These are phyloP conservation scores for Epichloe festucae DNA, from an alignment of 2,329 filamentous ascomycete species.

Conservation along the genomic window DNA sequence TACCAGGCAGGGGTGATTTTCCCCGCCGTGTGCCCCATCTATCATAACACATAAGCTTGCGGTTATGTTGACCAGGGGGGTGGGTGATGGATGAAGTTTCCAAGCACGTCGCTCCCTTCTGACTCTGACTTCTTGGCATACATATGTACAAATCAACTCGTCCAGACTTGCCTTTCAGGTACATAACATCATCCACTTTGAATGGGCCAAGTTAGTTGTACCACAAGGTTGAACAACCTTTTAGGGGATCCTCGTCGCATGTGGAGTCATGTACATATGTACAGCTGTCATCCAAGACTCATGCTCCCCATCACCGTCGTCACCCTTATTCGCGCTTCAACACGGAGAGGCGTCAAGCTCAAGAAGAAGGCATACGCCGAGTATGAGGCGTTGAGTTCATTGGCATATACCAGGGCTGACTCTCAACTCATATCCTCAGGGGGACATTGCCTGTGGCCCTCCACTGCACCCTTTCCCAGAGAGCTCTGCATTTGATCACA, in stretches of 20 bases:
- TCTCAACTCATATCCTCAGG: too few species aligned
- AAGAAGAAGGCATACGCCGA: not conserved
- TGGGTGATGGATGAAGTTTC: constrained; percentile 3
- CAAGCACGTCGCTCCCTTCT: not conserved
- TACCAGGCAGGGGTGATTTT: constrained; percentile 1
- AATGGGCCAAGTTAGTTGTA: not conserved
- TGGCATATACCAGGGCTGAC: too few species aligned
- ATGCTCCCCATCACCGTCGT: not conserved
- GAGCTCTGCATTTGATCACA: not conserved
- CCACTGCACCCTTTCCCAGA: too few species aligned
- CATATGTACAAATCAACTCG: not conserved
- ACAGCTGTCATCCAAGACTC: not conserved
- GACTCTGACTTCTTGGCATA: constrained; percentile 1
- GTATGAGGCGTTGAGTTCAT: not conserved
- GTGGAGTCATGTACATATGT: constrained; percentile 1
- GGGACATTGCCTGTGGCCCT: not conserved
- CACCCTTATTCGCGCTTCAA: not conserved
- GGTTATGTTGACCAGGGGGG: not conserved
- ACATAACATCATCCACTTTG: constrained; percentile 2
- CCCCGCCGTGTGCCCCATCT: constrained; percentile 2
- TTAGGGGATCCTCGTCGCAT: not conserved
- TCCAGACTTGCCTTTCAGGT: not conserved
- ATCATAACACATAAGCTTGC: not conserved
- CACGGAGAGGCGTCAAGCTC: not conserved
- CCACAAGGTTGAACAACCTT: not conserved